Conservation (phyloP, 31 red algal species). For the Asparagopsis taxiformis region DNA sequence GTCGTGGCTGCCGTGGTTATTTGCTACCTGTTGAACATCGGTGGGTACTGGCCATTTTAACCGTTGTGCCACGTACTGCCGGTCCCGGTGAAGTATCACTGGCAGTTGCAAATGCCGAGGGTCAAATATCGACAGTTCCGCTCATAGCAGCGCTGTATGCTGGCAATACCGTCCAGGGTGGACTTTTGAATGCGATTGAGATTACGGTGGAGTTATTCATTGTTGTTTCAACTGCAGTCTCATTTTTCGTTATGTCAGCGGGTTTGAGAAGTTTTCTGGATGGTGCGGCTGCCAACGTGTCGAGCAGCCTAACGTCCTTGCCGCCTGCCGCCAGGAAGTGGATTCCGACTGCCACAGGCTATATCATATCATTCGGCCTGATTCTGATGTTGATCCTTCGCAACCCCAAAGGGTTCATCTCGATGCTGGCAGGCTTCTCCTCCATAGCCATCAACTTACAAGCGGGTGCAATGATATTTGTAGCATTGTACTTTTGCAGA, state of each 20-base stretch:
- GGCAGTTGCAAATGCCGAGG: constrained; percentile 53
- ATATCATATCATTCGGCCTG: constrained; percentile 52
- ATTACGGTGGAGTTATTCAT: constrained; percentile 82
- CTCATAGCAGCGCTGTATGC: constrained; percentile 56
- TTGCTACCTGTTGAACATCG: constrained; percentile 41
- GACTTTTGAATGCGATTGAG: constrained; percentile 30
- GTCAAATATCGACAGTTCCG: constrained; percentile 91
- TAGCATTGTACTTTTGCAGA: constrained; percentile 51
- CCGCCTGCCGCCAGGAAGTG: not conserved
- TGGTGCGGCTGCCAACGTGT: constrained; percentile 25
- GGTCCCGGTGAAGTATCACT: constrained; percentile 8
- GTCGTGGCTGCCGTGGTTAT: constrained; percentile 32
- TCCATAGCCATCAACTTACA: constrained; percentile 73
- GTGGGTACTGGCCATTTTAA: constrained; percentile 40
- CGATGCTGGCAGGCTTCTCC: constrained; percentile 59
- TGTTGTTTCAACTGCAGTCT: constrained; percentile 72
- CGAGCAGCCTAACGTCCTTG: not conserved
- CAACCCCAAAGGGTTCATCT: constrained; percentile 83
- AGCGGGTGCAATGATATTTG: constrained; percentile 64
- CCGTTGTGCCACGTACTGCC: constrained; percentile 41
- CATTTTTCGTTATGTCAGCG: constrained; percentile 78
- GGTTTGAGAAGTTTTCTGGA: constrained; percentile 79
- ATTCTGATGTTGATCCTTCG: constrained; percentile 45
- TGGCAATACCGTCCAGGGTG: constrained; percentile 16
- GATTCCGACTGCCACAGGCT: constrained; percentile 18